Base-by-base conservation (phyloP, 768 basidiomycete genomes). In the Boletus tomentosulus region DNA sequence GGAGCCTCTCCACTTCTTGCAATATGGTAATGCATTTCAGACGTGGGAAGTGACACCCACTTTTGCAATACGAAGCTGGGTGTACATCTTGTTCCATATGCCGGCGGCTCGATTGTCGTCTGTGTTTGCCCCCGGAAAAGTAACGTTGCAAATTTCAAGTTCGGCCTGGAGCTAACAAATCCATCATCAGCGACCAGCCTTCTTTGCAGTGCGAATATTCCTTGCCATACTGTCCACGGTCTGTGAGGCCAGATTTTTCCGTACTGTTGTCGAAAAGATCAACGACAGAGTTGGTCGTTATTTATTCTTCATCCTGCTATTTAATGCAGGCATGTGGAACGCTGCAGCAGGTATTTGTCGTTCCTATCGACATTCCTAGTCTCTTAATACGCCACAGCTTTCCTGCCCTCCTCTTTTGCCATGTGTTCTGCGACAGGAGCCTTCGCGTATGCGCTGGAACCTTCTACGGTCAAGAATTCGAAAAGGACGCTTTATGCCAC, bases 41-140 rank as follows among this genome's bases (percentile, higher is more conserved):
- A 98, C 97, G 0, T 99, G 97, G 97, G 97, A 99, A 67, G 83
- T 91, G 6, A 89, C 94, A 9, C 94, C 97, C 11, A 74, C 79
- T 49, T 97, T 86, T 66, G 85, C 94, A n/a, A 85, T 99, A 58
- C 79, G 97, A 59, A 95, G 92, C 59, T 98, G 94, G 92, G 83
- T 92, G 11, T 98, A 98, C 71, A 82, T 97, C 53, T 66, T 92
- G 37, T 66, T 97, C 15, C 93, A 98, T 66, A 63, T 85, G n/a
- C 68, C 85, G 0, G 85, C 86, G 6, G 78, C 84, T 35, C 83
- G 78, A 56, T 52, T 91, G 11, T 76, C 85, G 13, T 72, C 82
- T 39, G 56, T 85, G 19, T 76, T 82, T 24, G 79, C 80, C 8
- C 76, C 85, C 41, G 80, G 82, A 60, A 98, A 98, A 78, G 96